Percentiles rank a stretch among this genome's conserved stretches.
Conservation (phyloP, 2,329 filamentous ascomycete species). For the Aspergillus aculeatinus region DNA sequence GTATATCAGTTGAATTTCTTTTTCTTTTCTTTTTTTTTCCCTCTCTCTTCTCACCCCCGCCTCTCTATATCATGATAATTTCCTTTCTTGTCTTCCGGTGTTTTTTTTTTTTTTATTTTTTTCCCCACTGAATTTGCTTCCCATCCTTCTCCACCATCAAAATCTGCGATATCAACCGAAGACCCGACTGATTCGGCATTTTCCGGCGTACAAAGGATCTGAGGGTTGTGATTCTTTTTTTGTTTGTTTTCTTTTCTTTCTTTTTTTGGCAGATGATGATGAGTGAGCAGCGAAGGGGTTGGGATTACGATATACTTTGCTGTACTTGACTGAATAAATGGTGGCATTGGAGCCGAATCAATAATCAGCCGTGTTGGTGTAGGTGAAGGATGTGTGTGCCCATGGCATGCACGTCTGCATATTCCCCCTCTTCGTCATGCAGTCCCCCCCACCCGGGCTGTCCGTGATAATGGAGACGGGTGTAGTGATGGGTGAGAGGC, state of each 20-base stretch:
- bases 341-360: background rate
- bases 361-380: too few species aligned
- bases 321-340: background rate
- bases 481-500: background rate
- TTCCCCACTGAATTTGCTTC: slow-evolving; percentile 1
- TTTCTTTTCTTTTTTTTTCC: background rate
- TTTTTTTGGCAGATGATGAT: slow-evolving; percentile 1
- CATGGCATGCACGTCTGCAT: background rate
- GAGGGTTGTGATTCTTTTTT: slow-evolving; percentile 15
- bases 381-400: background rate
- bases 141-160: slow-evolving; percentile 8
- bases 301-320: background rate
- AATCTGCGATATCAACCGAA: slow-evolving; percentile 18
- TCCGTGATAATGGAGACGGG: background rate
- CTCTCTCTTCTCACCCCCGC: background rate
- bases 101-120: slow-evolving; percentile 10
- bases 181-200: slow-evolving; percentile 25
- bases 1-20: slow-evolving; percentile 5
- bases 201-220: slow-evolving; percentile 26
- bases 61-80: background rate
- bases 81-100: background rate
- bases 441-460: background rate
- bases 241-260: slow-evolving; percentile 5
- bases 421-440: background rate
- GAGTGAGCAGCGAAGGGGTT: background rate